Base-by-base conservation (phyloP, 148 eudicot genomes). In the Salicornia ramosissima region DNA sequence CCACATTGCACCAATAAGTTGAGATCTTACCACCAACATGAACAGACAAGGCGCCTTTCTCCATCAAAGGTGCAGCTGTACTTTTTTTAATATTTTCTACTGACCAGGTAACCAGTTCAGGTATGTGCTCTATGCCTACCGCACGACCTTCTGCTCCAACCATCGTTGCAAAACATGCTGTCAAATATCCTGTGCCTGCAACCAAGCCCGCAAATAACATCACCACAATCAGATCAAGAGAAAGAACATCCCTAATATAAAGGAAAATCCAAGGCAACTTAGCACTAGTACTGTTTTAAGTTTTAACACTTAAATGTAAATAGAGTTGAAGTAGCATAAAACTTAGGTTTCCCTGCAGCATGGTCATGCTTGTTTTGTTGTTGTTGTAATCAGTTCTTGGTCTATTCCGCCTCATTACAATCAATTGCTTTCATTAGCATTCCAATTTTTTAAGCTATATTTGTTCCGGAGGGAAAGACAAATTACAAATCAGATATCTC, bases 111-210 rank as follows among this genome's bases (percentile, higher is more conserved):
- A 78, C 93, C 72, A 94, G 77, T 80, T 94, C 90, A 47, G 97
- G 96, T 72, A 94, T 89, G 83, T 94, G 99, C 66, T 94, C 99
- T 24, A 94, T 88, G 67, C 99, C 99, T 77, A 94, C 87, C 65
- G 88, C 90, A 78, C 81, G 85, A 36, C 99, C 99, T 81, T 90
- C 71, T 55, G 88, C 76, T 54, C 97, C 97, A 77, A 94, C 96
- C 97, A 94, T 94, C 53, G 86, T 39, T 10, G 93, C 97, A 75
- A 94, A 90, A 72, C 98, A 94, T 59, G 99, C 99, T 11, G 99
- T 90, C 88, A 94, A 76, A 75, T 94, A 94, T 52, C 98, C 96
- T 21, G 95, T 90, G 68, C 97, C 98, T 93, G 69, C 72, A 84
- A 56, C 47, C 73, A 77, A 55, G 68, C 57, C 50, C 67, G 13